Evolutionary conservation across 2,329 filamentous ascomycete genomes (phyloP), one percentile per base, ranked within the genome.

Genomic region (Aquanectria penicillioides): DNA sequence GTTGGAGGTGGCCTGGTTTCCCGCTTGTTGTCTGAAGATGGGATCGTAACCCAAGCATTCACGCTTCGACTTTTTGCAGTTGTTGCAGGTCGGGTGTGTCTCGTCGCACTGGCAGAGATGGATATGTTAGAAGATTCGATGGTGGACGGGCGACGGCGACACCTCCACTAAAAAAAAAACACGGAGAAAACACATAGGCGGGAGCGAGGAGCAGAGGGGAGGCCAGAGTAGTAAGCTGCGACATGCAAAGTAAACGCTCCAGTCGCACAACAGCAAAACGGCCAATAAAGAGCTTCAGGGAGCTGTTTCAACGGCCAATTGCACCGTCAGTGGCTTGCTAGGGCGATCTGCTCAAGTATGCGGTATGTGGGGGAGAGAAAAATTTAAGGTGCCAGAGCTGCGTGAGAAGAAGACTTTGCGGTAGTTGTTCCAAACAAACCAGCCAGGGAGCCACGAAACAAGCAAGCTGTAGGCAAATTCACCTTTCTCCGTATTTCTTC

Each of bases 1-100:
- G 69, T 84, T 86, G 53, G 88, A 86, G 11, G 88, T 87, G 17
- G 90, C 86, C 74, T 94, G 91, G 62, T 93, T 90, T 63, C 88
- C 85, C 43, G 90, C 84, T 25, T 89, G 86, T 66, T 86, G 86
- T 77, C 93, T 92, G 80, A 94, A 95, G 71, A 94, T 92, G 31
- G 92, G 91, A 71, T 95, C 92, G 85, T 95, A 95, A 53, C 92
- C 92, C 44, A 93, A 75, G 72, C 92, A 95, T 70, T 94, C 91
- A 71, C 92, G 91, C 78, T 94, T 95, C 67, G 90, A 93, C 76
- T 95, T 95, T 73, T 90, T 89, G 79, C 92, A 95, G 73, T 95
- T 93, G 79, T 93, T 89, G 82, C 95, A 99, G 59, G 90, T 89
- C 18, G 95, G 95, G 77, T 97, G 93, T 61, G 88, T 89, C 83